Evolutionary conservation across 371 early-diverging fungal species (phyloP), one percentile per base, ranked within the genome.

Genomic region (Sporodiniella umbellata): DNA sequence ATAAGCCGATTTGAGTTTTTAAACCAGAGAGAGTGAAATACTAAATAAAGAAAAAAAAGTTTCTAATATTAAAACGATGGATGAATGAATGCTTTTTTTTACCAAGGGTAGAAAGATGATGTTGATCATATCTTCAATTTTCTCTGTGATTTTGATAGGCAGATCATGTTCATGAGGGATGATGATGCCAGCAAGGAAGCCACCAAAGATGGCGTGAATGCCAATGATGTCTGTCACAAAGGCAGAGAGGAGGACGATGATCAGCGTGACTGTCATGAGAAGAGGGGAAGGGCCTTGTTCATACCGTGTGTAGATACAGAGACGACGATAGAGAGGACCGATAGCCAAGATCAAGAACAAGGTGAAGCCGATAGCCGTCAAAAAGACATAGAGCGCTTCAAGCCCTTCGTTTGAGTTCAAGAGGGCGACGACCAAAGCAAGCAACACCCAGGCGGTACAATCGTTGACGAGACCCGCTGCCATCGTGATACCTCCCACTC

Each of bases 21-120:
- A 97, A 79, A 22, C 97, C 96, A 0, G 95, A 93, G 31, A 91
- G 74, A 0, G 95, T 87, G 74, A 96, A 96, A 66, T 93, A 95
- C 81, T 84, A 56, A 17, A 12, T 2, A 37, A 3, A 35, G 4
- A 19, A 23, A 33, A 0, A 48, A n/a, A 24, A 22, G 8, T 17
- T 30, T 14, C 7, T n/a, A n/a, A n/a, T n/a, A n/a, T n/a, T n/a
- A n/a, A n/a, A 8, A 21, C 10, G 19, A 22, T 10, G 24, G 21
- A 7, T 23, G 8, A 5, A 19, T 11, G 2, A 10, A 12, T 12
- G 12, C 11, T 14, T 43, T 43, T 43, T 1, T 77, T 71, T 78
- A 88, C 85, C 22, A 95, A 64, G 7, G 96, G 93, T 37, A 96
- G 63, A 62, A 97, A 90, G 21, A 97, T 60, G 40, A 94, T 87